phyloP scores from a whole-genome alignment of 2,329 filamentous ascomycete genomes.

The Fusarium penzigii region DNA sequence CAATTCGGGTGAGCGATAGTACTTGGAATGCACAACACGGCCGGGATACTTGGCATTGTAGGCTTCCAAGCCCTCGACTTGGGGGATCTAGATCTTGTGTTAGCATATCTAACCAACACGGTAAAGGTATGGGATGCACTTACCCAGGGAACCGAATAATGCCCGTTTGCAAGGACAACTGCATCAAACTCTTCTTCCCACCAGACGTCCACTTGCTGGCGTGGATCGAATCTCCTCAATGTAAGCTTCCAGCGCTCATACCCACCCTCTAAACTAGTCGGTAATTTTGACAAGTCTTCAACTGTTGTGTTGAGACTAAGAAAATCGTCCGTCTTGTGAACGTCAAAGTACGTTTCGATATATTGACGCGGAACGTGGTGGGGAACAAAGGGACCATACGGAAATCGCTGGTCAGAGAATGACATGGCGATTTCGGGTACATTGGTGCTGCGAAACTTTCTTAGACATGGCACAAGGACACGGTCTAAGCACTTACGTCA shows the following conservation, averaged over 20 bases:
- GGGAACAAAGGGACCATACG: conserved; percentile 57
- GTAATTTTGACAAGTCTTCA: conserved; percentile 45
- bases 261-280: background rate
- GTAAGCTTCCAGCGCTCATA: conserved; percentile 48
- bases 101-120: background rate
- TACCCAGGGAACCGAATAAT: conserved; percentile 49
- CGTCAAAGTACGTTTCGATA: conserved; percentile 56
- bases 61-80: conserved; percentile 44
- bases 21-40: conserved; percentile 47
- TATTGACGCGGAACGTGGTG: conserved; percentile 58
- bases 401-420: conserved; percentile 53
- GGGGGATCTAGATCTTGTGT: conserved; percentile 39
- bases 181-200: conserved; percentile 54
- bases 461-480: no score
- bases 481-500: conserved; percentile 43
- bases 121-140: background rate
- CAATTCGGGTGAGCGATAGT: conserved; percentile 40
- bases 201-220: conserved; percentile 49
- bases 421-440: conserved; percentile 58
- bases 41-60: conserved; percentile 42
- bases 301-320: conserved; percentile 54
- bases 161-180: conserved; percentile 44
- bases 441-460: conserved; percentile 44
- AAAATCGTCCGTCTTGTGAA: conserved; percentile 46
- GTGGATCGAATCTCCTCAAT: conserved; percentile 46